These are phyloP conservation scores for Phytopythium aichiense DNA, from an alignment of 352 stramenopile genomes.

Conservation along the genomic window DNA sequence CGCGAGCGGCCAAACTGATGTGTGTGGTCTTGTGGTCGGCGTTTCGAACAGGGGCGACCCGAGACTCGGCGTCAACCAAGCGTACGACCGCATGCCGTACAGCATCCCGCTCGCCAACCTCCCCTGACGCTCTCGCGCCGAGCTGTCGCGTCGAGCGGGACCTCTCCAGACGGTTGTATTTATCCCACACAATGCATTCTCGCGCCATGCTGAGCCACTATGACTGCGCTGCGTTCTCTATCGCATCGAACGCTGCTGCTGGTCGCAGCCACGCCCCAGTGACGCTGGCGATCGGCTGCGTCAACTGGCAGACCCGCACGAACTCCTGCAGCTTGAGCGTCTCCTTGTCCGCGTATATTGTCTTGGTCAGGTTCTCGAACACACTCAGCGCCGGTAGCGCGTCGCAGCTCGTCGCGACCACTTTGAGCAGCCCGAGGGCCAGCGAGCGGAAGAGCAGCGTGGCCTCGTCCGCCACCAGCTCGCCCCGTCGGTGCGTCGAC, in stretches of 20 bases:
- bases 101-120: slow-evolving; percentile 64
- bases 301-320: slow-evolving; percentile 10
- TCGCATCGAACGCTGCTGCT: not conserved
- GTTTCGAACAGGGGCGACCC: slow-evolving; percentile 42
- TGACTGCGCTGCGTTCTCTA: not conserved
- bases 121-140: slow-evolving; percentile 17
- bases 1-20: slow-evolving; percentile 2
- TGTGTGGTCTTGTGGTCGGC: not conserved
- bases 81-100: slow-evolving; percentile 77
- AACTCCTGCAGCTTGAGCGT: slow-evolving; percentile 18
- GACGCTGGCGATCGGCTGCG: slow-evolving; percentile 13
- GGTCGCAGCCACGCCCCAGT: slow-evolving; percentile 12
- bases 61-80: slow-evolving; percentile 66
- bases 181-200: not conserved
- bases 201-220: not conserved
- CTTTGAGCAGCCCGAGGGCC: slow-evolving; percentile 9
- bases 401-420: not conserved
- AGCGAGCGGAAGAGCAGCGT: slow-evolving; percentile 26
- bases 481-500: slow-evolving; percentile 20
- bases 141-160: not conserved
- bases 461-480: slow-evolving; percentile 27
- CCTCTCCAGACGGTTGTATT: not conserved
- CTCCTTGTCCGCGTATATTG: slow-evolving; percentile 22
- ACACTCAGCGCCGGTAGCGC: slow-evolving; percentile 5
- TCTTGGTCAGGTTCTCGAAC: slow-evolving; percentile 29